phyloP scores from a whole-genome alignment of 495 filamentous ascomycete species.

The Lasiosphaeriaceae sp. region DNA sequence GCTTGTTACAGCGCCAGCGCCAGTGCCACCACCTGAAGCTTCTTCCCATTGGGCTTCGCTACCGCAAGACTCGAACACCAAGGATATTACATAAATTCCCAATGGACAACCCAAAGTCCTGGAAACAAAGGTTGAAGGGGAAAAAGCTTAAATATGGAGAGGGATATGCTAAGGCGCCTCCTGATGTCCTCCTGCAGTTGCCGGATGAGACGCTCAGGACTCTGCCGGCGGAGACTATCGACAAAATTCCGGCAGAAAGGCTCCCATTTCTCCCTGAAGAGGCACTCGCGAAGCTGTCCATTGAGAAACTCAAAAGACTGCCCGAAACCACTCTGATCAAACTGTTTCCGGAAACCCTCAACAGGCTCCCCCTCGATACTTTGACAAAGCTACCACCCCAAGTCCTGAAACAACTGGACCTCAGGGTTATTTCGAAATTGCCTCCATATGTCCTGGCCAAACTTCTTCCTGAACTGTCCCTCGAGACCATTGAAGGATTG shows the following conservation, averaged over 20 bases:
- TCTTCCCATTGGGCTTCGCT: too few relatives aligned
- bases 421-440: not conserved
- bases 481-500: not conserved
- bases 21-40: too few relatives aligned
- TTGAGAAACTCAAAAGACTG: not conserved
- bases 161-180: not conserved
- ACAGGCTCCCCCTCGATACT: not conserved
- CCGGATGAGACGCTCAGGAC: not conserved
- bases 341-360: not conserved
- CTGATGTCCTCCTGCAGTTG: not conserved
- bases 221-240: not conserved
- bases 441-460: not conserved
- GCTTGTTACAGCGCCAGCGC: too few relatives aligned
- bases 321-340: not conserved
- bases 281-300: not conserved
- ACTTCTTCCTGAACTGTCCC: not conserved
- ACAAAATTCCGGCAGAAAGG: not conserved
- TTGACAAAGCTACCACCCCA: not conserved
- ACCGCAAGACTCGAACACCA: too few relatives aligned
- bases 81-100: too few relatives aligned
- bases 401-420: not conserved
- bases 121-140: too few relatives aligned
- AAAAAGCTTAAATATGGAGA: not conserved
- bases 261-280: not conserved
- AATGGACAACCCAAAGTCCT: too few relatives aligned